Base-by-base conservation (phyloP, 306 rosid species). In the Fragaria iinumae region DNA sequence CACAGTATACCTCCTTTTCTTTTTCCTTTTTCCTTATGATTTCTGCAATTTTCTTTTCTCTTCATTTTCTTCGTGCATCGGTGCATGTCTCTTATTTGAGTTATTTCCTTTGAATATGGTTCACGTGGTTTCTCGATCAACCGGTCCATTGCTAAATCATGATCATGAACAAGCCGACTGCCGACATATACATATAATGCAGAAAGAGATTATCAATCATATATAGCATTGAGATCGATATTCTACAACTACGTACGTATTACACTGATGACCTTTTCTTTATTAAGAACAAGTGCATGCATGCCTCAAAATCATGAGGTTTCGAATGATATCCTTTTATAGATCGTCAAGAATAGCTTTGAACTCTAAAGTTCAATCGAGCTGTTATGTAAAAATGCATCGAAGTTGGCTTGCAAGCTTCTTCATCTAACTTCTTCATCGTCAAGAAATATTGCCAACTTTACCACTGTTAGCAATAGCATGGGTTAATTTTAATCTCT, bases 41-140 rank as follows among this genome's bases (percentile, higher is more conserved):
- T 69, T 32, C 13, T 12, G 34, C 48, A 20, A 20, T 11, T 21
- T 57, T 57, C 29, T 12, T 52, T 38, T 3, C 21, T 14, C 1
- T 12, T 48, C n/a, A 52, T 3, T 52, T 36, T 53, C 8, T 72
- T 53, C 20, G 23, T 36, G 64, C 36, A 32, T 32, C 36, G 36
- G 36, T 32, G 36, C 36, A 32, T 32, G 36, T 32, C 36, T 32
- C 36, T 32, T 32, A 32, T 29, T 29, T 29, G 34, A 29, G 34
- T 29, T 12, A 47, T 50, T 32, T 49, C 47, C 47, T 65, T 27
- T 36, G 25, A 18, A 34, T 36, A 23, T 66, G 71, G 71, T 38
- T 66, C 71, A 66, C 48, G 48, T 66, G 49, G 16, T 66, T 36
- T 65, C 67, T 62, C 66, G 38, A 64, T 64, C 47, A 36, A 45